phyloP scores from a whole-genome alignment of 164 flowering plant genomes.

The Vitis rotundifolia region DNA sequence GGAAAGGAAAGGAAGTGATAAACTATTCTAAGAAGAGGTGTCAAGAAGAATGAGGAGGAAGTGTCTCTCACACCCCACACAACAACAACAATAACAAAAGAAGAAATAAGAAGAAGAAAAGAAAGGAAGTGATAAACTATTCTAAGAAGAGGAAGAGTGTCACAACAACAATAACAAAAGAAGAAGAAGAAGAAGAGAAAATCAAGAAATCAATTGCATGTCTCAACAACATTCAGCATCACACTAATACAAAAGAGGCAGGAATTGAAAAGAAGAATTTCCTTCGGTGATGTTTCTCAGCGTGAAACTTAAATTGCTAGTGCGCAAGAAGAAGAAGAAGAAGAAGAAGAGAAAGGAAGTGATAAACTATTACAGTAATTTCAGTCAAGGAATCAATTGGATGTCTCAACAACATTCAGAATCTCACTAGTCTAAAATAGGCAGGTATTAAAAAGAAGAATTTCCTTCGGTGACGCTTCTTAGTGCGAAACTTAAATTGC shows the following conservation, averaged over 20 bases:
- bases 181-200: neutral
- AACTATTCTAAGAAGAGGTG: no score
- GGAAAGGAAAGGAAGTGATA: no score
- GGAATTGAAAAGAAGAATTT: constrained; percentile 17
- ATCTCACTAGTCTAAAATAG: constrained; percentile 12
- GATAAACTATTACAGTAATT: constrained; percentile 1
- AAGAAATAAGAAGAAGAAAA: neutral
- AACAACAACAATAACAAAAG: neutral
- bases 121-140: neutral
- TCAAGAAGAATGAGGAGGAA: no score
- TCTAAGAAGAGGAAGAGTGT: neutral
- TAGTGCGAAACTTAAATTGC: constrained; percentile 25
- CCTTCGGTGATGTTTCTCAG: constrained; percentile 25
- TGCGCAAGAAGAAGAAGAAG: constrained; percentile 2
- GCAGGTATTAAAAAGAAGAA: constrained; percentile 15
- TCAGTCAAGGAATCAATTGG: neutral
- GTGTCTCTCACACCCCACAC: no score
- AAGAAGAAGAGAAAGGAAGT: neutral
- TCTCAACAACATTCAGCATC: neutral
- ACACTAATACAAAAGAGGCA: constrained; percentile 14
- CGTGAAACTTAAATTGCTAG: constrained; percentile 24
- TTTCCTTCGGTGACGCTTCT: constrained; percentile 23
- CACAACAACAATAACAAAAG: neutral
- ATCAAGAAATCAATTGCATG: neutral
- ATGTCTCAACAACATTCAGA: neutral